phyloP scores from a whole-genome alignment of 257 asterid species.

The Knoxia roxburghii region DNA sequence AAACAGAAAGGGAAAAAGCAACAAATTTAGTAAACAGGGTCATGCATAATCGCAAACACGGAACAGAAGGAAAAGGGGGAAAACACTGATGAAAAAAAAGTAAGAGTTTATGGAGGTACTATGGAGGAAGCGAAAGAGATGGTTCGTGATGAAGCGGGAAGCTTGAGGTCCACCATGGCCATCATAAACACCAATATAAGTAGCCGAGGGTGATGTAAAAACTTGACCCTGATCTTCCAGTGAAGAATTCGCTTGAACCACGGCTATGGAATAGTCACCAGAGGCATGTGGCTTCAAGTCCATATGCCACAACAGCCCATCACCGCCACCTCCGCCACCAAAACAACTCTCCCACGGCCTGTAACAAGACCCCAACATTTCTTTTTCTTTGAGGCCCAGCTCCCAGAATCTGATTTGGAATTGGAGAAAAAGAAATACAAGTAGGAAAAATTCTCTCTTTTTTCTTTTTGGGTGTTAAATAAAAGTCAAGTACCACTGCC shows the following conservation, averaged over 20 bases:
- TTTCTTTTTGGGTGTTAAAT: no score
- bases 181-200: constrained; percentile 44
- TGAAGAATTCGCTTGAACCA: constrained; percentile 38
- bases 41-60: background rate
- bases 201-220: constrained; percentile 31
- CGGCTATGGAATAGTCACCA: constrained; percentile 42
- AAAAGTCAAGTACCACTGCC: background rate
- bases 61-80: background rate
- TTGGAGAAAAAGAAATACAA: background rate
- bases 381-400: background rate
- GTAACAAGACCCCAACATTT: constrained; percentile 27
- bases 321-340: constrained; percentile 24
- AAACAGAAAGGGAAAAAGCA: background rate
- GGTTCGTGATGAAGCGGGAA: constrained; percentile 33
- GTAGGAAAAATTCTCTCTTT: background rate
- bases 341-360: constrained; percentile 27
- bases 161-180: constrained; percentile 49
- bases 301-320: constrained; percentile 35
- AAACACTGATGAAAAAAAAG: background rate
- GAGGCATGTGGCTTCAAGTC: constrained; percentile 38
- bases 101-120: constrained; percentile 18
- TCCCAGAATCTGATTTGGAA: background rate
- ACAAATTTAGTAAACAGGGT: background rate
- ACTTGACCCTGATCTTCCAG: constrained; percentile 44
- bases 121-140: constrained; percentile 31